Conservation (phyloP, 441 rosid genomes). For the Jatropha multifida region DNA sequence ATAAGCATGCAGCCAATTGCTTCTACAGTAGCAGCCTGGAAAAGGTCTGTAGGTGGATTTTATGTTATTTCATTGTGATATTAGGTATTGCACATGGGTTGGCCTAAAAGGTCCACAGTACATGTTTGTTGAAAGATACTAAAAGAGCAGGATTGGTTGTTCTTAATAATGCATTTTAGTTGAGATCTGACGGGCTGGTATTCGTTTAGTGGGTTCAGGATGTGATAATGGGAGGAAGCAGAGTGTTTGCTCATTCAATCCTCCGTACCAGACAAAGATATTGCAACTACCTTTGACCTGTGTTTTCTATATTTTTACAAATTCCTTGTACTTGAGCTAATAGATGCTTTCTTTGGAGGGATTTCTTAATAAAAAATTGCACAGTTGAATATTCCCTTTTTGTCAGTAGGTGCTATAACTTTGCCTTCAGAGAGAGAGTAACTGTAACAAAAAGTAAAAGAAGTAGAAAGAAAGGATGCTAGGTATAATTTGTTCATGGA, state of each 20-base stretch:
- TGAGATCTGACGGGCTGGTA: neutral
- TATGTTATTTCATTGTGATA: neutral
- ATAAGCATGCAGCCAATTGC: slow-evolving; percentile 93
- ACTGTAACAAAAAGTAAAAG: neutral
- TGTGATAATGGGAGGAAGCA: slow-evolving; percentile 10
- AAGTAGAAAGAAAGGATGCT: neutral
- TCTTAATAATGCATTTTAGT: slow-evolving; percentile 6
- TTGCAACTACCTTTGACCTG: neutral
- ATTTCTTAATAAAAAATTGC: neutral
- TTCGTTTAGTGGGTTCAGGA: neutral
- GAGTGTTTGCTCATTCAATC: slow-evolving; percentile 6
- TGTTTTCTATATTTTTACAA: neutral
- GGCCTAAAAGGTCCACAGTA: neutral
- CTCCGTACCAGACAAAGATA: slow-evolving; percentile 3
- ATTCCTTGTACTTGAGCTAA: neutral
- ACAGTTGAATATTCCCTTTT: neutral
- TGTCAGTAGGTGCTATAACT: neutral
- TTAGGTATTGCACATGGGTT: neutral
- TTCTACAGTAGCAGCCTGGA: slow-evolving; percentile 77
- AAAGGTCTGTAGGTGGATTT: slow-evolving; percentile 50
- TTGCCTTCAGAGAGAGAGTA: neutral
- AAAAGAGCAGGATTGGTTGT: slow-evolving; percentile 1
- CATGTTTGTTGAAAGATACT: neutral
- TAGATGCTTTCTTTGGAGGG: neutral
- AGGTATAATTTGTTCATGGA: neutral